A percentile compares a stretch with the other conserved stretches of the same genome.
Evolutionary conservation across 345 rosid genomes (phyloP).

Genomic region (Angophora floribunda): DNA sequence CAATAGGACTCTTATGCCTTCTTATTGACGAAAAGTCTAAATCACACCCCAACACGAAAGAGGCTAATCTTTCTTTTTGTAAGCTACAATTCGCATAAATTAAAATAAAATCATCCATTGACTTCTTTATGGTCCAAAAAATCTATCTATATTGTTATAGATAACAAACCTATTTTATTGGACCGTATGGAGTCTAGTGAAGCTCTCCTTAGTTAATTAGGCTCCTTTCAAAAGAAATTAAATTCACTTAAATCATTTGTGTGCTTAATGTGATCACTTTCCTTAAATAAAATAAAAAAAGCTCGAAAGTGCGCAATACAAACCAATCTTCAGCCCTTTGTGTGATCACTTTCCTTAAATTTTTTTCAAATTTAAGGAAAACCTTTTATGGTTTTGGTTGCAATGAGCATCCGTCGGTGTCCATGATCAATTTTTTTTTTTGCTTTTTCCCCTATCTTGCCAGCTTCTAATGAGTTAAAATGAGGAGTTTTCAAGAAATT

Average conservation of each 20-base stretch:
- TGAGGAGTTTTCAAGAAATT: no score
- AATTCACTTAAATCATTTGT: no score
- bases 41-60: no score
- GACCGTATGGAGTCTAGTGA: neutral
- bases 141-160: neutral
- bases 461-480: no score
- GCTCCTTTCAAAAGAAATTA: neutral
- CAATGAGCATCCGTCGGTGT: no score
- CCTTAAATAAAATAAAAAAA: neutral
- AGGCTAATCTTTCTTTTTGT: neutral
- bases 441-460: rapidly evolving
- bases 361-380: no score
- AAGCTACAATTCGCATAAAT: neutral
- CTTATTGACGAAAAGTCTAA: no score
- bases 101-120: no score
- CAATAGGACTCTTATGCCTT: no score
- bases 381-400: rapidly evolving
- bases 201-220: neutral
- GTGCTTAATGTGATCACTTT: neutral
- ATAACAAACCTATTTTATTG: neutral
- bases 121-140: no score
- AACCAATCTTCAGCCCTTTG: neutral
- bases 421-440: no score
- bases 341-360: no score
- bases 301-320: neutral